phyloP scores from a whole-genome alignment of 2,329 filamentous ascomycete species.

The Paracoccidioides lutzii region DNA sequence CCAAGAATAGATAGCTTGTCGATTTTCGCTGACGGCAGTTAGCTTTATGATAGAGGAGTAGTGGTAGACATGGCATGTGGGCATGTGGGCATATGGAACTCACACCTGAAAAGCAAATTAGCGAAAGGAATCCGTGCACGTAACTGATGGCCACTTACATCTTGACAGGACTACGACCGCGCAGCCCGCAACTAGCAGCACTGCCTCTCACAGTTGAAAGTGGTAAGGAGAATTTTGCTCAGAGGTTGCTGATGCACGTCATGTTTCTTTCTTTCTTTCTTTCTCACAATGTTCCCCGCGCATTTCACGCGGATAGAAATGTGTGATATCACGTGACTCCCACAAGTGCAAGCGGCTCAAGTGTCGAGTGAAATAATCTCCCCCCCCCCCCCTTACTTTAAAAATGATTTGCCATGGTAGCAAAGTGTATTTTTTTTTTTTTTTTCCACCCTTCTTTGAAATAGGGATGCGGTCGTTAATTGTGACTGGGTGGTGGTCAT shows the following conservation, averaged over 20 bases:
- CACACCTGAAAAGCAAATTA: conserved; percentile 9
- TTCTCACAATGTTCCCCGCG: not conserved
- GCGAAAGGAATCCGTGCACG: not conserved
- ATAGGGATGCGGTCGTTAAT: no score
- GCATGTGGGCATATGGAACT: conserved; percentile 2
- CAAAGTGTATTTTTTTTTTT: no score
- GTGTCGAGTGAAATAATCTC: no score
- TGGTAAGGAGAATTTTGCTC: not conserved
- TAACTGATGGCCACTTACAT: conserved; percentile 6
- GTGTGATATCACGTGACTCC: conserved; percentile 1
- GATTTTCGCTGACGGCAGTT: conserved; percentile 48
- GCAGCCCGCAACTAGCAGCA: not conserved
- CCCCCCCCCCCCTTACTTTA: no score
- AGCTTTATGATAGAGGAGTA: not conserved
- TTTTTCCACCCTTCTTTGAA: no score
- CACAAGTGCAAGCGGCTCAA: no score
- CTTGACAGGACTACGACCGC: not conserved
- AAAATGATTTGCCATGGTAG: no score
- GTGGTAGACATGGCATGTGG: not conserved
- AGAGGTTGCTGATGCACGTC: not conserved
- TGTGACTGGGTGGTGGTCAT: no score
- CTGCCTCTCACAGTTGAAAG: not conserved
- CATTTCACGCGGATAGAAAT: not conserved
- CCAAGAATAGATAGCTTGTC: conserved; percentile 81
- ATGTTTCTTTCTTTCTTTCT: not conserved